Conservation (phyloP, 331 rosid genomes). For the Rhamnella rubrinervis region DNA sequence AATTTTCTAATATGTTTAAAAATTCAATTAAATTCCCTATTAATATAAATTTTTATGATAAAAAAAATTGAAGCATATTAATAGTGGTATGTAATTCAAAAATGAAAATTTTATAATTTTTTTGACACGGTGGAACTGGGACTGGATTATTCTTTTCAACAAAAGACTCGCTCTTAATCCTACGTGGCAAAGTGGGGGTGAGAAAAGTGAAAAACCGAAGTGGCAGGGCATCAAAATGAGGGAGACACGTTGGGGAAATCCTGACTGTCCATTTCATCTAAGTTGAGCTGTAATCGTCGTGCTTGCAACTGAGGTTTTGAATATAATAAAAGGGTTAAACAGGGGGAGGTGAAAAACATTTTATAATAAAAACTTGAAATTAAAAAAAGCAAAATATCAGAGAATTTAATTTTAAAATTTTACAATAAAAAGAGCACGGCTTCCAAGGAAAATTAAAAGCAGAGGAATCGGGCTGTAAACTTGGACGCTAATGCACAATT, state of each 20-base stretch:
- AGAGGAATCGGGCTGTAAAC: slow-evolving; percentile 35
- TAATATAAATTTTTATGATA: no score
- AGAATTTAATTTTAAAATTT: not conserved
- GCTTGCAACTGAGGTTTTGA: slow-evolving; percentile 29
- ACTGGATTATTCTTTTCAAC: not conserved
- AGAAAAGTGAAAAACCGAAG: slow-evolving; percentile 24
- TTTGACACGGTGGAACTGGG: no score
- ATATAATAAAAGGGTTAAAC: slow-evolving; percentile 17
- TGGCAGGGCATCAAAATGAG: slow-evolving; percentile 7
- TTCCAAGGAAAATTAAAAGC: slow-evolving; percentile 30
- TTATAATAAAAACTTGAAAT: not conserved
- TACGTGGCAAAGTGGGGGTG: slow-evolving; percentile 15
- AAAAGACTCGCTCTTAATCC: slow-evolving; percentile 3
- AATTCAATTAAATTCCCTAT: no score
- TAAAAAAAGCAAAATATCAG: slow-evolving; percentile 18
- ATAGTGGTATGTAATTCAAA: no score
- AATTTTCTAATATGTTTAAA: no score
- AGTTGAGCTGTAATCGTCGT: slow-evolving; percentile 36
- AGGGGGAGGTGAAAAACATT: slow-evolving; percentile 13
- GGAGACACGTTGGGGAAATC: slow-evolving; percentile 33
- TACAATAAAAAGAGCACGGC: slow-evolving; percentile 4
- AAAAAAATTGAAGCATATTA: no score
- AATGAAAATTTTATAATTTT: no score
- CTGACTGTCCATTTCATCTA: slow-evolving; percentile 13
- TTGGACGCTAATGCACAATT: slow-evolving; percentile 44